Evolutionary conservation across 371 early-diverging fungal species (phyloP), one percentile per base, ranked within the genome.

Genomic region (Amoeboradix gromovi): DNA sequence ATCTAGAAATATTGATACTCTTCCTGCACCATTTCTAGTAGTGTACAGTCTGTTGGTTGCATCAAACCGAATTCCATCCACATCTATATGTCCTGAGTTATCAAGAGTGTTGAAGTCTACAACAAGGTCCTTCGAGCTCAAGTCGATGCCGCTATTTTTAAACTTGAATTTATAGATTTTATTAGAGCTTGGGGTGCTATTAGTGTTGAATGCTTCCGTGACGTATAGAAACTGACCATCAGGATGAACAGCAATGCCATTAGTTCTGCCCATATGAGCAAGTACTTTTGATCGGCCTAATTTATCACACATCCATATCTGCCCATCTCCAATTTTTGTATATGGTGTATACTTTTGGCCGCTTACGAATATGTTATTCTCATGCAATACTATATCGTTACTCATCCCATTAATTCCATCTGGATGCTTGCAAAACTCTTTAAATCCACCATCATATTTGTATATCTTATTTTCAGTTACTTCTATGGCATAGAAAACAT

Each of bases 61-160:
- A 66, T 80, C 81, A 1, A 73, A 65, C 66, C 82, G 75, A 77
- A 82, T 82, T 30, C 82, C 82, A 70, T 82, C 82, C 66, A 80
- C 71, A 68, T 81, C 81, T 22, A 66, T 72, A 1, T 69, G 65
- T 1, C 66, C 75, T 5, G 79, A 70, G 31, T 69, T 31, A 68
- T 80, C 79, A 0, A 80, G 70, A 66, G 72, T 30, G n/a, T 67
- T 74, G 71, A 80, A 80, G 68, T 80, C 77, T 12, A 73, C 74
- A 68, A 80, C 76, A 27, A 73, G 30, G 29, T 73, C 68, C 69
- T 71, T 28, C 67, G 74, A 72, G 0, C 32, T 66, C 0, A 76
- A 67, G 30, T 77, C 78, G 22, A 48, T 48, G 22, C 5, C 22
- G 48, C 12, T 12, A n/a, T n/a, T n/a, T n/a, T n/a, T n/a, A n/a